phyloP scores from a whole-genome alignment of 306 rosid species.

The Acacia confusa region DNA sequence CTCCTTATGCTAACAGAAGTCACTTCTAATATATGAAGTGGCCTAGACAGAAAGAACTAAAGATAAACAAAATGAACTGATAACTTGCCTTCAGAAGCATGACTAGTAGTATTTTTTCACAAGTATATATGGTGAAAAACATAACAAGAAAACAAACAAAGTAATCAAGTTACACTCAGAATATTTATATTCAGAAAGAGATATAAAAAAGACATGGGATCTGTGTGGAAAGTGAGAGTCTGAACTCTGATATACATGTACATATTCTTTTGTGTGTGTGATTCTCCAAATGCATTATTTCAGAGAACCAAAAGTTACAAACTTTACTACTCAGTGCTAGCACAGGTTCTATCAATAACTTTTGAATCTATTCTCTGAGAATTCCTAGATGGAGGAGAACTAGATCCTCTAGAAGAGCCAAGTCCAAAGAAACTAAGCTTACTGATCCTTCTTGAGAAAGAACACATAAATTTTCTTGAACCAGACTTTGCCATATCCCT shows the following conservation, averaged over 20 bases:
- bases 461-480: constrained; percentile 56
- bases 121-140: background rate
- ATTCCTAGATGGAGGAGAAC: constrained; percentile 68
- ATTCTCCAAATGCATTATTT: background rate
- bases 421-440: constrained; percentile 54
- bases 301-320: background rate
- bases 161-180: background rate
- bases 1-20: background rate
- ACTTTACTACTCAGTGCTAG: constrained; percentile 52
- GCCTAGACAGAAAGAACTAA: background rate
- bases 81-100: background rate
- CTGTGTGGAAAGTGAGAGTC: background rate
- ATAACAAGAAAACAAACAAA: background rate
- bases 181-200: background rate
- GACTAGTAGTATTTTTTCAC: background rate
- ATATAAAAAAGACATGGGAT: background rate
- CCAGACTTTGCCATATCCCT: constrained; percentile 64
- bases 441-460: constrained; percentile 64
- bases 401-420: constrained; percentile 66
- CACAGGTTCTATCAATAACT: constrained; percentile 70
- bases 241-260: background rate
- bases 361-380: constrained; percentile 65
- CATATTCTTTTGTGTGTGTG: background rate
- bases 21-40: background rate
- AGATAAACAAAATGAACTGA: background rate